phyloP scores from a whole-genome alignment of 1,284 basidiomycete genomes.

The Inonotus obliquus region DNA sequence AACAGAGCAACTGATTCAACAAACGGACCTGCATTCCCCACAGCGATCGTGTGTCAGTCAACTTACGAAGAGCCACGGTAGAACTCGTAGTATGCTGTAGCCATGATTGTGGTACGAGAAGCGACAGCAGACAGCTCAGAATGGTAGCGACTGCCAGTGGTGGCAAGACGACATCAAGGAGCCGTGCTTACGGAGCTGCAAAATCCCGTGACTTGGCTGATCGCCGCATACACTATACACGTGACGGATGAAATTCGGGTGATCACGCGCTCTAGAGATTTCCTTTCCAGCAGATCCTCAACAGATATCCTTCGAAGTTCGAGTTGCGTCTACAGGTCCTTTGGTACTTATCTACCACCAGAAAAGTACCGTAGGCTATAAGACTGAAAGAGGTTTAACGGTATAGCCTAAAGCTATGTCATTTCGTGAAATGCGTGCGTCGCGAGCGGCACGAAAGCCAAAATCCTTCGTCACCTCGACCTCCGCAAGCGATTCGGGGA shows the following conservation, averaged over 20 bases:
- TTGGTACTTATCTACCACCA: not conserved
- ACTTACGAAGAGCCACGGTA: conserved; percentile 85
- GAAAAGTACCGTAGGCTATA: not conserved
- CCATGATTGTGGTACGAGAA: conserved; percentile 41
- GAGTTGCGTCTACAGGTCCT: not conserved
- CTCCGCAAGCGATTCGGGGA: not conserved
- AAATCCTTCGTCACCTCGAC: conserved; percentile 8
- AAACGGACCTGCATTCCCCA: not conserved
- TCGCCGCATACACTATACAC: not conserved
- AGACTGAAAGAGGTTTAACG: not conserved
- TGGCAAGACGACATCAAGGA: conserved; percentile 10
- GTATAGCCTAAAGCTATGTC: conserved; percentile 1
- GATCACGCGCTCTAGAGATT: not conserved
- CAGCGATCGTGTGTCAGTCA: not conserved
- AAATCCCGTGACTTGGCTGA: not conserved
- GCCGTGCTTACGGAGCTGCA: not conserved
- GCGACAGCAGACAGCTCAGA: not conserved
- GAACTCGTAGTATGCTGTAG: conserved; percentile 86
- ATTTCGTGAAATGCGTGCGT: conserved; percentile 4
- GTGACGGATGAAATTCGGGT: not conserved
- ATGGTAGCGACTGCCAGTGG: not conserved
- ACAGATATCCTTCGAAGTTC: not conserved
- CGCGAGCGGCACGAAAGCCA: conserved; percentile 7
- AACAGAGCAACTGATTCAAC: not conserved
- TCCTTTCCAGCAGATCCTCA: not conserved